Conservation (phyloP, 1,284 basidiomycete genomes). For the Irpex sp. region DNA sequence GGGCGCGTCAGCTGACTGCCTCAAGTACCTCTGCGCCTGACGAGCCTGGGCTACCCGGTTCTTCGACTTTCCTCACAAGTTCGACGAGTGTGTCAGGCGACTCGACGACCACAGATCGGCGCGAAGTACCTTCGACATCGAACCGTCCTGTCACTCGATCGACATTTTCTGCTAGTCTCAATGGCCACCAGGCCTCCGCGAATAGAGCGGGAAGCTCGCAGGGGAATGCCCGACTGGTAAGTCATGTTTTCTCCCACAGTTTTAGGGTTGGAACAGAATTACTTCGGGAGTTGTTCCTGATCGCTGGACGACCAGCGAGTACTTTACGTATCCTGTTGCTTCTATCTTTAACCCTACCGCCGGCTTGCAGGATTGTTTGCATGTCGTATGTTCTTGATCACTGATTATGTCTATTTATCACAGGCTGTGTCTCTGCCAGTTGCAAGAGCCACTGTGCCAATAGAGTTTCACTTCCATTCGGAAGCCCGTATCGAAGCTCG, state of each 20-base stretch:
- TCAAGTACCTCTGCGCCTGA: neutral
- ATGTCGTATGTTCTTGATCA: neutral
- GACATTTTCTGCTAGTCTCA: slow-evolving; percentile 1
- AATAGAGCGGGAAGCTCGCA: neutral
- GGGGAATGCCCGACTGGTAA: neutral
- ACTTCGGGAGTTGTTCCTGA: neutral
- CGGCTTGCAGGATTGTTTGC: neutral
- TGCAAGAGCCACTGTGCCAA: slow-evolving; percentile 39
- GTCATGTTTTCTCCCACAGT: neutral
- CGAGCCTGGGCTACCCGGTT: neutral
- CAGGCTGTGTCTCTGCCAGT: slow-evolving; percentile 24
- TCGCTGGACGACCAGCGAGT: neutral
- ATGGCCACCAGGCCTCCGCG: slow-evolving; percentile 6
- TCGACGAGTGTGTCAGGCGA: slow-evolving; percentile 18
- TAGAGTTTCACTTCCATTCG: slow-evolving; percentile 47
- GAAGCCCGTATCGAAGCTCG: slow-evolving; percentile 41
- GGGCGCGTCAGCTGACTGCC: slow-evolving; percentile 6
- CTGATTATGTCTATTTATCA: slow-evolving; percentile 4
- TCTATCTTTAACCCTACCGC: neutral
- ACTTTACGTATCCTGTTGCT: neutral
- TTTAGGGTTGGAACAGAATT: neutral
- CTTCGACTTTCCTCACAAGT: slow-evolving; percentile 7
- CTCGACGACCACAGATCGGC: slow-evolving; percentile 15
- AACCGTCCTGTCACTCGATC: slow-evolving; percentile 7
- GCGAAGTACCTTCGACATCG: neutral